Percentiles rank a stretch among this genome's conserved stretches.
These are phyloP conservation scores for Ampelocalamus luodianensis DNA, from an alignment of 176 grass and related monocot species.

Conservation along the genomic window DNA sequence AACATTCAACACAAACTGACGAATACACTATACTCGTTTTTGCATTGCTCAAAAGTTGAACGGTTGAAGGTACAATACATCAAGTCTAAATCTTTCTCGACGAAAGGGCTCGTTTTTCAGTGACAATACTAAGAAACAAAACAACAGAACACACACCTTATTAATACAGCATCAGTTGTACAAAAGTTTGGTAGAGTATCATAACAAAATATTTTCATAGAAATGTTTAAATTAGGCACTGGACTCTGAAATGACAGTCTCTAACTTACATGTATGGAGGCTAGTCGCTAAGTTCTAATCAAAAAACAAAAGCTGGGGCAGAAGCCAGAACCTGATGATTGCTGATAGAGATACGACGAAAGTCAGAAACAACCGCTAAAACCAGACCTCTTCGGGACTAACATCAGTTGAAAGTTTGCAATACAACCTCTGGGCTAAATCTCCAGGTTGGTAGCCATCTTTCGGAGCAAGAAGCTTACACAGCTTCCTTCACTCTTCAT, in stretches of 20 bases:
- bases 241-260: neutral
- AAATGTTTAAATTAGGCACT: constrained; percentile 24
- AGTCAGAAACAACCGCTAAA: constrained; percentile 38
- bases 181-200: constrained; percentile 26
- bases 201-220: constrained; percentile 36
- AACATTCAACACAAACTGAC: neutral
- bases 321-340: constrained; percentile 33
- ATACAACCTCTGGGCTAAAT: neutral
- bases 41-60: neutral
- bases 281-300: constrained; percentile 38
- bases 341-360: neutral
- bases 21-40: neutral
- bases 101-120: neutral
- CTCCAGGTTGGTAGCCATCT: constrained; percentile 15
- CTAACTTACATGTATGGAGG: constrained; percentile 26
- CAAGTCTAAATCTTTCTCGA: neutral
- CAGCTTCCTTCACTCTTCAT: constrained; percentile 45
- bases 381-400: constrained; percentile 34
- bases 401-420: constrained; percentile 21
- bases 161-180: constrained; percentile 41
- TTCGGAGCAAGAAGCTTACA: neutral
- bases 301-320: constrained; percentile 9
- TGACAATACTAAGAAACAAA: neutral
- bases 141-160: neutral
- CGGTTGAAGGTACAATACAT: neutral